These are phyloP conservation scores for Cenchrus fungigraminus DNA, from an alignment of 176 grass and related monocot species.

Conservation along the genomic window DNA sequence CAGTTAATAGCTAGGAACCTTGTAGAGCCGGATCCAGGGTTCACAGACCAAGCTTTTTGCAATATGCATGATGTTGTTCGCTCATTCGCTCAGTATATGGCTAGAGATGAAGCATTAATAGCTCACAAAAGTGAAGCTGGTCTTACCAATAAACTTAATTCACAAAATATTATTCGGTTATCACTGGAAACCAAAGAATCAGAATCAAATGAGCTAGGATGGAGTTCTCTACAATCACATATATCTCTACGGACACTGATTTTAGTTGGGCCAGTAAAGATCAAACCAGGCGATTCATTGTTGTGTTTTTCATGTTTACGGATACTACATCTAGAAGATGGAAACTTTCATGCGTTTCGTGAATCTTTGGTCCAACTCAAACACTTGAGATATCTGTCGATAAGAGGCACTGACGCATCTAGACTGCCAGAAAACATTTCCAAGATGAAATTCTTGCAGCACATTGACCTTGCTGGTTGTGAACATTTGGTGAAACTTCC, in stretches of 20 bases:
- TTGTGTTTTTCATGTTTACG: not conserved
- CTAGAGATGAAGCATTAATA: not conserved
- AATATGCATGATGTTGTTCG: conserved; percentile 39
- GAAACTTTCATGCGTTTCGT: not conserved
- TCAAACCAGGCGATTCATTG: not conserved
- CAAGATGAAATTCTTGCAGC: conserved; percentile 37
- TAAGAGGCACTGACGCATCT: not conserved
- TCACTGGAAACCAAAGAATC: not conserved
- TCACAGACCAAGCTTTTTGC: not conserved
- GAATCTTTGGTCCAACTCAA: conserved; percentile 31
- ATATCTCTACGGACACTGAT: conserved; percentile 18
- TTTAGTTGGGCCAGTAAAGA: not conserved
- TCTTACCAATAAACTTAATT: not conserved
- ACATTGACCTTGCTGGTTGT: not conserved
- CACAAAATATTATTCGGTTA: not conserved
- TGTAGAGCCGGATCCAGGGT: not conserved
- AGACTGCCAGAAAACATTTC: conserved; percentile 7
- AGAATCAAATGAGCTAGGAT: not conserved
- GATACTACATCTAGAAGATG: not conserved
- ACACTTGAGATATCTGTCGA: conserved; percentile 40
- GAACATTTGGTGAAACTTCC: conserved; percentile 16
- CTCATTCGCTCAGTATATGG: conserved; percentile 16
- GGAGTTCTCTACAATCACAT: not conserved
- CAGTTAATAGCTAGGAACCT: conserved; percentile 46
- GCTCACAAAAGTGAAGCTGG: not conserved